Percentiles rank a stretch among this genome's conserved stretches.
phyloP scores from a whole-genome alignment of 129 eudicot genomes.

The Centella asiatica region DNA sequence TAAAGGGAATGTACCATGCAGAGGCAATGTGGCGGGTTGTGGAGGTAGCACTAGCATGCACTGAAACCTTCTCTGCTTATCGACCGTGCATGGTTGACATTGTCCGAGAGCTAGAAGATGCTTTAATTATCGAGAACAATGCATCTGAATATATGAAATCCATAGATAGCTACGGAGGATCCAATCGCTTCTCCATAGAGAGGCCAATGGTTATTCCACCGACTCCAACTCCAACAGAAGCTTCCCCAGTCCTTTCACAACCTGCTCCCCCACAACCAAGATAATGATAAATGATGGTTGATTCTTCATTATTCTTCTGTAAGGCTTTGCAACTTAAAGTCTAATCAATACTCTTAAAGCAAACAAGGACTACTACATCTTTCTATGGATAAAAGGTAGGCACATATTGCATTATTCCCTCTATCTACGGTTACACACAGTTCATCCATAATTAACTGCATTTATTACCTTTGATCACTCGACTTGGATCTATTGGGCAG shows the following conservation, averaged over 20 bases:
- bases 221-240: slow-evolving; percentile 39
- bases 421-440: background rate
- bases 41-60: slow-evolving; percentile 81
- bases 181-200: slow-evolving; percentile 69
- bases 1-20: slow-evolving; percentile 76
- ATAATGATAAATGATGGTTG: slow-evolving; percentile 24
- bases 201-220: slow-evolving; percentile 54
- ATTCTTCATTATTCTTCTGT: slow-evolving; percentile 7
- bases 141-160: slow-evolving; percentile 91
- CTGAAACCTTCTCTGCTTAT: slow-evolving; percentile 65
- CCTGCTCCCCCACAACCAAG: slow-evolving; percentile 83
- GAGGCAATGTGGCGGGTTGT: slow-evolving; percentile 94
- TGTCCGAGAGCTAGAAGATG: slow-evolving; percentile 85
- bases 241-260: slow-evolving; percentile 42
- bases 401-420: background rate
- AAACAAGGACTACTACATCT: background rate
- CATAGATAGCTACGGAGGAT: slow-evolving; percentile 76
- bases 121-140: slow-evolving; percentile 76
- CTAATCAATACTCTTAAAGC: background rate
- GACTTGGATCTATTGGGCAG: background rate
- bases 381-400: background rate
- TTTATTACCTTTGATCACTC: background rate
- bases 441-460: background rate
- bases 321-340: slow-evolving; percentile 7
- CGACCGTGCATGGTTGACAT: slow-evolving; percentile 77